Evolutionary conservation across 2,329 filamentous ascomycete species (phyloP).

Genomic region (Alternaria brassicae): DNA sequence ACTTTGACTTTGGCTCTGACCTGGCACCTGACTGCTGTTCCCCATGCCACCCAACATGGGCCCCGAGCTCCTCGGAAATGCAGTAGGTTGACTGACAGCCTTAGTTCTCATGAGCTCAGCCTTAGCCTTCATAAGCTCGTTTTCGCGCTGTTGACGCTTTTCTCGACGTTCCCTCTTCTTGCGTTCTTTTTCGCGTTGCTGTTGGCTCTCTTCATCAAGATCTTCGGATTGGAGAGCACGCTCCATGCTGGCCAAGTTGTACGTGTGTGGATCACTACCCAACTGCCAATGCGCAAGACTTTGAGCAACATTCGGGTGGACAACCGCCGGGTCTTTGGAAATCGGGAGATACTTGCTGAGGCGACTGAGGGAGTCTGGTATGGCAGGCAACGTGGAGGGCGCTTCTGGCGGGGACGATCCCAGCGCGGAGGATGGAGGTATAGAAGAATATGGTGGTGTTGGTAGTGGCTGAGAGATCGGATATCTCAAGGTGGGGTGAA

Average conservation of each 20-base stretch:
- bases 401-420: constrained; percentile 15
- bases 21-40: constrained; percentile 37
- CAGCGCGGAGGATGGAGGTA: constrained; percentile 10
- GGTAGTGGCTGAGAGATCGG: constrained; percentile 20
- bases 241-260: constrained; percentile 52
- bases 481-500: neutral
- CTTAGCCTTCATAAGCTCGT: constrained; percentile 33
- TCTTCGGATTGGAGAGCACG: constrained; percentile 34
- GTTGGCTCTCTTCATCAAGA: constrained; percentile 46
- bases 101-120: constrained; percentile 28
- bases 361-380: constrained; percentile 34
- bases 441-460: constrained; percentile 22
- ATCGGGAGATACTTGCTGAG: constrained; percentile 49
- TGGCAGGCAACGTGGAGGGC: constrained; percentile 1
- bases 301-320: constrained; percentile 45
- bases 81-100: constrained; percentile 28
- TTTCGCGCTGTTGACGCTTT: constrained; percentile 51
- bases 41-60: constrained; percentile 27
- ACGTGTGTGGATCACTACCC: constrained; percentile 48
- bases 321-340: constrained; percentile 15
- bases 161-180: constrained; percentile 51
- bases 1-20: constrained; percentile 13
- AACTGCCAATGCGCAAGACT: constrained; percentile 54
- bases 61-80: constrained; percentile 35
- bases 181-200: constrained; percentile 48